Evolutionary conservation across 1,284 basidiomycete species (phyloP).

Genomic region (Malassezia brasiliensis): DNA sequence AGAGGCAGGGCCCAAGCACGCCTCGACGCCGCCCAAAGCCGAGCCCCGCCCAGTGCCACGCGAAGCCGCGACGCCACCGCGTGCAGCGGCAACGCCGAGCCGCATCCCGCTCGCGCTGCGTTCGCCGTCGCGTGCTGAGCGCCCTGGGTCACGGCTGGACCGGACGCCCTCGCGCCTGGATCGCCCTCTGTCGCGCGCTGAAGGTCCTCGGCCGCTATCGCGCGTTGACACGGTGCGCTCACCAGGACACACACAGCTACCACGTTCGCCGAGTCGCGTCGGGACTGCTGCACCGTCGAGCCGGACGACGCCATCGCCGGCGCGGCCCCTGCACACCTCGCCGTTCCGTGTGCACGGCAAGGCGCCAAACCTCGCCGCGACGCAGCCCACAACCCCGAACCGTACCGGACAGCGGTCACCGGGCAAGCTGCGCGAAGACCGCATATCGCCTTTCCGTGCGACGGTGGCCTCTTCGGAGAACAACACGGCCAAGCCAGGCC

Average conservation of each 20-base stretch:
- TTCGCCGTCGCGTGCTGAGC: constrained; percentile 1
- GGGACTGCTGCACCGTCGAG: neutral
- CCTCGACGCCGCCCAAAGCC: neutral
- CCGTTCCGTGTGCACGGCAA: neutral
- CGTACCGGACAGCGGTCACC: constrained; percentile 3
- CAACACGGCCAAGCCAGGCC: too few relatives aligned
- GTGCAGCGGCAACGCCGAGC: neutral
- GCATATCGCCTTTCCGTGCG: constrained; percentile 11
- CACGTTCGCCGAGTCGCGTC: neutral
- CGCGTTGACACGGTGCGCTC: neutral
- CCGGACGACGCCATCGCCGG: neutral
- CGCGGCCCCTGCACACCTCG: neutral
- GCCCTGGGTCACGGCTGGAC: neutral
- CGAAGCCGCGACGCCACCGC: neutral
- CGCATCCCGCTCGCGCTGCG: neutral
- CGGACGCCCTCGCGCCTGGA: neutral
- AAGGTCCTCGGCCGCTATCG: neutral
- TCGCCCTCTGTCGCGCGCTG: neutral
- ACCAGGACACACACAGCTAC: neutral
- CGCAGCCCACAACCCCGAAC: neutral
- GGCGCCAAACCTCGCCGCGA: neutral
- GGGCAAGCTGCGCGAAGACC: constrained; percentile 9
- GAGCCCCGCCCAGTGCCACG: neutral
- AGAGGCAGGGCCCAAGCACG: neutral
- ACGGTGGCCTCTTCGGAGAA: neutral